These are phyloP conservation scores for Hura crepitans DNA, from an alignment of 441 rosid species.

Conservation along the genomic window DNA sequence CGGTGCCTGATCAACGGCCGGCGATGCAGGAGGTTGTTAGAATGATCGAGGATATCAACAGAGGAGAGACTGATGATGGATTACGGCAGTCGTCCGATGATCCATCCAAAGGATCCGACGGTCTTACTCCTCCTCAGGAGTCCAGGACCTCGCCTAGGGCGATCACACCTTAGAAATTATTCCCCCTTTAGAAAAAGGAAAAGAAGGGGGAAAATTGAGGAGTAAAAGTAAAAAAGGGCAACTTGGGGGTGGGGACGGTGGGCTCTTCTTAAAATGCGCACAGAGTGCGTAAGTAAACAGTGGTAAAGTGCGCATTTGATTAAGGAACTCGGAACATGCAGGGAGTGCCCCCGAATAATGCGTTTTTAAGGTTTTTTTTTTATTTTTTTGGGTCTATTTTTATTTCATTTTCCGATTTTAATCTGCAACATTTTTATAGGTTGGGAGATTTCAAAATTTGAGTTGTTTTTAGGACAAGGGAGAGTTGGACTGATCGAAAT, in stretches of 20 bases:
- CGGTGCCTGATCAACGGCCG: slow-evolving; percentile 83
- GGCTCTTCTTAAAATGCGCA: slow-evolving; percentile 19
- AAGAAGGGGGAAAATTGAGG: neutral
- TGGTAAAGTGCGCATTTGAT: slow-evolving; percentile 33
- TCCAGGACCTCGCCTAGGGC: slow-evolving; percentile 59
- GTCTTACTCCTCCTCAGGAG: slow-evolving; percentile 73
- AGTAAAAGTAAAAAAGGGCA: neutral
- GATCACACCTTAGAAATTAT: slow-evolving; percentile 42
- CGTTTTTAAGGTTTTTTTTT: slow-evolving; percentile 2
- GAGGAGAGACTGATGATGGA: slow-evolving; percentile 79
- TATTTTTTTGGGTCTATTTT: slow-evolving; percentile 4
- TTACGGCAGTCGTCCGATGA: slow-evolving; percentile 85
- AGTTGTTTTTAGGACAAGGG: slow-evolving; percentile 28
- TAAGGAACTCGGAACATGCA: slow-evolving; percentile 4
- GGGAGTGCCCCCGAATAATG: slow-evolving; percentile 10
- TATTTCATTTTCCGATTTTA: neutral
- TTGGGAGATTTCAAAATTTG: slow-evolving; percentile 22
- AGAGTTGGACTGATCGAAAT: slow-evolving; percentile 32
- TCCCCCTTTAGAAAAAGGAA: neutral
- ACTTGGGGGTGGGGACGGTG: neutral
- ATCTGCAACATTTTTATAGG: slow-evolving; percentile 31
- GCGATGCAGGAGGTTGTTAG: slow-evolving; percentile 74
- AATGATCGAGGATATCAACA: slow-evolving; percentile 83
- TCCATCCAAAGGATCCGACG: slow-evolving; percentile 86
- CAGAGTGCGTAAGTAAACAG: slow-evolving; percentile 27